Evolutionary conservation across 116 monocot genomes (phyloP), one percentile per base, ranked within the genome.

Genomic region (Zostera marina): DNA sequence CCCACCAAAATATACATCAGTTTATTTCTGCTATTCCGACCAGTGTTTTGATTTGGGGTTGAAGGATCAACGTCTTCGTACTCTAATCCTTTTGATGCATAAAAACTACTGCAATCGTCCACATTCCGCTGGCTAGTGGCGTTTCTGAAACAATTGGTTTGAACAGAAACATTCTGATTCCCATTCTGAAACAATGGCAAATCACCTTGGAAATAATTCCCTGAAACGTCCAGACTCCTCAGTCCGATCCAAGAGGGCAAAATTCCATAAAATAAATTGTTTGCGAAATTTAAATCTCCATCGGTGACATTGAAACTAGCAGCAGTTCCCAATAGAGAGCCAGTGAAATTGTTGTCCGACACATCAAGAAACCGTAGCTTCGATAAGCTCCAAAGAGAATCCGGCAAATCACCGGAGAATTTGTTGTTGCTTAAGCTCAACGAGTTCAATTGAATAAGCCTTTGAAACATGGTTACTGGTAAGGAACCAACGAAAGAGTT

Each of bases 131-230:
- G 87, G 11, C 67, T 68, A 7, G 72, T 43, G 14, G 58, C 63
- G 46, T 81, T 69, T 11, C 21, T 46, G 52, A 93, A 64, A 72
- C 93, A 87, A 56, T 93, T 93, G 38, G 9, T 46, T 16, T 41
- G 63, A 46, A 84, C 51, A 6, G 78, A 73, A 7, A 19, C 49
- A 51, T 51, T 51, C 9, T 59, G 41, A 42, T 70, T 81, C 24
- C 17, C 17, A 22, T 16, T 20, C 13, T 54, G 11, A 4, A 73
- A 70, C 7, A 49, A 54, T 3, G 76, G 73, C 15, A 53, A 54
- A 0, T 8, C 41, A 26, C 87, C 87, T 51, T 83, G 40, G 22
- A 92, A 81, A 46, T 83, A 92, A 42, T 92, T 92, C 3, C 25
- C 59, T 0, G 87, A 92, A 54, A 92, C 47, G 66, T 92, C 72